Percentiles rank a stretch among this genome's conserved stretches.
phyloP scores from a whole-genome alignment of 495 filamentous ascomycete genomes.

The Lophium mytilinum region DNA sequence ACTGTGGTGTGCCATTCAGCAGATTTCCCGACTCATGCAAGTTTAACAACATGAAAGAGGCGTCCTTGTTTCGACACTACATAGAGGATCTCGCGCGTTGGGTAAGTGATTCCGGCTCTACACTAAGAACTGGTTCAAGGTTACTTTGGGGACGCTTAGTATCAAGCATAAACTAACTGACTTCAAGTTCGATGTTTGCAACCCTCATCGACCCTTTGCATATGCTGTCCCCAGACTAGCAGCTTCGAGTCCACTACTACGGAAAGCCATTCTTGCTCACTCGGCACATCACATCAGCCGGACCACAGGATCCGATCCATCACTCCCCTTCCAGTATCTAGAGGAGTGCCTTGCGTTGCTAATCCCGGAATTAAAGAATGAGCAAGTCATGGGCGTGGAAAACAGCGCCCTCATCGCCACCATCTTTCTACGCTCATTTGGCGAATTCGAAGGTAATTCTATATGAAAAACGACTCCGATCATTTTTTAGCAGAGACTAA shows the following conservation, averaged over 20 bases:
- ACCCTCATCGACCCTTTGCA: not conserved
- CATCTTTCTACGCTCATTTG: not conserved
- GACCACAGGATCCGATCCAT: not conserved
- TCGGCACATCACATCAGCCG: not conserved
- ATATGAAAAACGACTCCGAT: not conserved
- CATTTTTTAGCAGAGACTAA: not conserved
- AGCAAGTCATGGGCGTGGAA: not conserved
- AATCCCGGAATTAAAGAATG: not conserved
- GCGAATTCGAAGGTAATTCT: not conserved
- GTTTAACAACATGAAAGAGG: not conserved
- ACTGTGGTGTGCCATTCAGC: too few relatives aligned
- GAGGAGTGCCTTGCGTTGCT: not conserved
- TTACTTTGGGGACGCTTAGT: too few relatives aligned
- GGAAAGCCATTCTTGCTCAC: not conserved
- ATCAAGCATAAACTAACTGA: too few relatives aligned
- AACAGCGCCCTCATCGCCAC: not conserved
- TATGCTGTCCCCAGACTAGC: not conserved
- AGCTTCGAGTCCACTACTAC: not conserved
- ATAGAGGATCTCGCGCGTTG: not conserved
- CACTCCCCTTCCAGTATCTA: not conserved
- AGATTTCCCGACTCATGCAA: not conserved
- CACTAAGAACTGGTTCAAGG: too few relatives aligned
- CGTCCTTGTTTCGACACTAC: not conserved
- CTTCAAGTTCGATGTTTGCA: not conserved
- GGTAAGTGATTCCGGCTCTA: not conserved